phyloP scores from a whole-genome alignment of 106 monocot species.

The Vanilla planifolia region DNA sequence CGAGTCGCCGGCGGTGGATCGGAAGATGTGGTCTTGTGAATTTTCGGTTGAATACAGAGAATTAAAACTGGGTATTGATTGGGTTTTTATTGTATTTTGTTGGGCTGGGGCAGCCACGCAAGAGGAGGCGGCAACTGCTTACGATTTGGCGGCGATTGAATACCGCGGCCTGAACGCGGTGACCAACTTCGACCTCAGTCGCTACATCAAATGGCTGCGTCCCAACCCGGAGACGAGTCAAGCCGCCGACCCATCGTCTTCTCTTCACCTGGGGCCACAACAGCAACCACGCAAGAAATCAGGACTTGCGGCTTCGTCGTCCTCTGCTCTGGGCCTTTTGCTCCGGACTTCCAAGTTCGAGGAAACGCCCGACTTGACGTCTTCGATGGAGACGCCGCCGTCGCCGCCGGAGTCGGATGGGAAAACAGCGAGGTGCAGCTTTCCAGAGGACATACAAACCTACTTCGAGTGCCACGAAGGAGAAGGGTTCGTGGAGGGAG shows the following conservation, averaged over 20 bases:
- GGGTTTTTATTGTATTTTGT: background rate
- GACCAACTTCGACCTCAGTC: slow-evolving; percentile 80
- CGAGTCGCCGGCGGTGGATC: no score
- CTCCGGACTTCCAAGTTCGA: slow-evolving; percentile 26
- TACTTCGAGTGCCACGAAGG: slow-evolving; percentile 37
- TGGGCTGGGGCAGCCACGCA: slow-evolving; percentile 35
- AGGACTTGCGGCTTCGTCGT: background rate
- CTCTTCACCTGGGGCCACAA: background rate
- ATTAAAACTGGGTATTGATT: background rate
- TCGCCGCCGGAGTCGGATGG: slow-evolving; percentile 22
- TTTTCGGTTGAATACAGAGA: no score
- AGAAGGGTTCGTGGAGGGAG: slow-evolving; percentile 16
- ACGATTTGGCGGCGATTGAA: slow-evolving; percentile 92
- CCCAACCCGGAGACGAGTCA: slow-evolving; percentile 5
- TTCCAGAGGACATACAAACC: slow-evolving; percentile 62
- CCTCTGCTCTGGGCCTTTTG: slow-evolving; percentile 20
- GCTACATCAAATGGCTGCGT: slow-evolving; percentile 45
- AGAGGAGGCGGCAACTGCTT: slow-evolving; percentile 82
- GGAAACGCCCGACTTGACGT: slow-evolving; percentile 27
- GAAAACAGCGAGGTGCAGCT: slow-evolving; percentile 22
- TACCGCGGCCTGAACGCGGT: slow-evolving; percentile 79
- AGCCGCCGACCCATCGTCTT: background rate
- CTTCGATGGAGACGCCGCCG: slow-evolving; percentile 3
- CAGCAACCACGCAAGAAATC: background rate
- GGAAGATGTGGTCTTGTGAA: no score